Evolutionary conservation across 2,329 filamentous ascomycete genomes (phyloP).

Genomic region (Drechslerella dactyloides): DNA sequence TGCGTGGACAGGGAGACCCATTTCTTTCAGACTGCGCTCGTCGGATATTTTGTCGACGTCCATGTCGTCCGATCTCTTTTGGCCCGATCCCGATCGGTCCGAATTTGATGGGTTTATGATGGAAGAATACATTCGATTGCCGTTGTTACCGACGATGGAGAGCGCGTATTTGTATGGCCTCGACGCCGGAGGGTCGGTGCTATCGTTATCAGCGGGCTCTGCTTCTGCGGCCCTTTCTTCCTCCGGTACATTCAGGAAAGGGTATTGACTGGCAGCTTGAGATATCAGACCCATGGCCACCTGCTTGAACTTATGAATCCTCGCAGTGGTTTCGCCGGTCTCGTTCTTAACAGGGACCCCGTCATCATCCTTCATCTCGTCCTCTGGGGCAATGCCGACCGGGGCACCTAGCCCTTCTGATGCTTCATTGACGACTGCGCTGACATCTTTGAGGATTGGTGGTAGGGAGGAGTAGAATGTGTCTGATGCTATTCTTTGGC

Average conservation of each 20-base stretch:
- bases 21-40: neutral
- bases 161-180: constrained; percentile 4
- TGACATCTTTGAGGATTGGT: constrained; percentile 20
- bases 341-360: constrained; percentile 18
- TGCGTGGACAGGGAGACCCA: constrained; percentile 15
- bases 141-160: neutral
- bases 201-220: constrained; percentile 6
- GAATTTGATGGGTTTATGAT: neutral
- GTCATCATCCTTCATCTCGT: constrained; percentile 42
- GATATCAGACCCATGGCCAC: constrained; percentile 19
- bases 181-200: no score
- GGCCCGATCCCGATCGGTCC: neutral
- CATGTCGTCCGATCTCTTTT: constrained; percentile 23
- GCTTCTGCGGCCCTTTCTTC: constrained; percentile 14
- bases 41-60: constrained; percentile 23
- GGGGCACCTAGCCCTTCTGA: constrained; percentile 14
- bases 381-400: constrained; percentile 21
- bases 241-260: constrained; percentile 28
- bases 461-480: constrained; percentile 36
- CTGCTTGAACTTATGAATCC: constrained; percentile 34
- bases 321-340: constrained; percentile 7
- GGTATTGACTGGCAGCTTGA: constrained; percentile 24
- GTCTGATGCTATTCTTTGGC: constrained; percentile 36
- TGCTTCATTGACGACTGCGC: constrained; percentile 31
- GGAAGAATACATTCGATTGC: constrained; percentile 17